Evolutionary conservation across 2,329 filamentous ascomycete species (phyloP), one percentile per base, ranked within the genome.

Genomic region (Ascochyta rabiei): DNA sequence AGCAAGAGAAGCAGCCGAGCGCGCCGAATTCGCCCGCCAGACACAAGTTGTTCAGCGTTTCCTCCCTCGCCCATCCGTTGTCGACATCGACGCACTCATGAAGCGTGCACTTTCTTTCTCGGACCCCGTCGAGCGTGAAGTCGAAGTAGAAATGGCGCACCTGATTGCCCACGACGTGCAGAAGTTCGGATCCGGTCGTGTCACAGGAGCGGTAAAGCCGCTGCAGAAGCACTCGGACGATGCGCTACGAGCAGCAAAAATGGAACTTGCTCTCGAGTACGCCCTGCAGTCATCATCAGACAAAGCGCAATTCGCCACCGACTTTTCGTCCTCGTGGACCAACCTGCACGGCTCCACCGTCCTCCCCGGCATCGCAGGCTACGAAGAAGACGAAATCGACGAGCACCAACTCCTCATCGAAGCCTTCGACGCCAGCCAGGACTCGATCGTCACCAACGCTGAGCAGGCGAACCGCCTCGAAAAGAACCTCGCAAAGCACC

Each of bases 41-140:
- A 96, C 90, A 1, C 92, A 96, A 69, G 93, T 96, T n/a, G 87
- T 97, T 75, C 93, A 98, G 76, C 87, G 84, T 63, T 85, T 84
- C 4, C 80, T 99, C 12, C 95, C 95, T 7, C 84, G 93, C 39
- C 92, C 95, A 1, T 81, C 82, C 1, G 77, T 82, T 2, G 81
- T 98, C 13, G 88, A 98, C 72, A 76, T 95, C 19, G 80, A 87
- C 45, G 81, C 81, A 1, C 77, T 98, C 61, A 71, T 92, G 46
- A 83, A 86, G 59, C 81, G 81, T 28, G 89, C 89, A 0, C 81
- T 84, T 2, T 75, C 81, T 12, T 76, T 88, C 4, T 70, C 81
- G 2, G 86, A 93, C 66, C 83, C 87, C 0, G 82, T 87, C n/a
- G 81, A 89, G 65, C 80, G 82, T 12, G 79, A 89, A 40, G 87